Evolutionary conservation across 306 rosid genomes (phyloP), one percentile per base, ranked within the genome.

Genomic region (Amphicarpaea edgeworthii): DNA sequence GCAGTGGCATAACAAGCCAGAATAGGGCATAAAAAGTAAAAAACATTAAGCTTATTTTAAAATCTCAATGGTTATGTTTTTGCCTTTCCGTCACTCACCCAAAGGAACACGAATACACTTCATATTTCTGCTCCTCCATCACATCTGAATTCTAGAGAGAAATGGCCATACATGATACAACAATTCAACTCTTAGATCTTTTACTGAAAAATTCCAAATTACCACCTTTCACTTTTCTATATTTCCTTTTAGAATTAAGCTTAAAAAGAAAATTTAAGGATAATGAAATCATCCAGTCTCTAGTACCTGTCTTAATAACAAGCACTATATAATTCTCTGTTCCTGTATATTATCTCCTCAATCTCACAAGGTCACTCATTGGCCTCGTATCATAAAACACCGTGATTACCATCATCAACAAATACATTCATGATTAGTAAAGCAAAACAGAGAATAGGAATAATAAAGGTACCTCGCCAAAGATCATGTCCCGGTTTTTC

Each of bases 401-500:
- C 16, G 3, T 12, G 30, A 28, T 24, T 49, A 75, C 30, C 30
- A 28, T 28, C 30, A 28, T n/a, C n/a, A n/a, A n/a, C n/a, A n/a
- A n/a, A n/a, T n/a, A n/a, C n/a, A n/a, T n/a, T n/a, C n/a, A n/a
- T n/a, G n/a, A n/a, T n/a, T 19, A 70, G 14, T 8, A 43, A 23
- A 43, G 11, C n/a, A 72, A 72, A 59, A 57, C 16, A 55, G 24
- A 51, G 45, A 47, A n/a, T n/a, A n/a, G n/a, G n/a, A 15, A 2
- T 6, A 54, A 30, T 30, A 0, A 21, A 14, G 20, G 34, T 17
- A 92, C 98, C 98, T 95, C 98, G 1, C 88, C 87, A 41, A 95
- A 95, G 59, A 92, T 37, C 98, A 95, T 92, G 83, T 95, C 97
- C 85, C 98, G 81, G 81, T 92, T 95, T 73, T 84, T 92, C 75